These are phyloP conservation scores for Boechera divaricarpa DNA, from an alignment of 345 rosid genomes.

Conservation along the genomic window DNA sequence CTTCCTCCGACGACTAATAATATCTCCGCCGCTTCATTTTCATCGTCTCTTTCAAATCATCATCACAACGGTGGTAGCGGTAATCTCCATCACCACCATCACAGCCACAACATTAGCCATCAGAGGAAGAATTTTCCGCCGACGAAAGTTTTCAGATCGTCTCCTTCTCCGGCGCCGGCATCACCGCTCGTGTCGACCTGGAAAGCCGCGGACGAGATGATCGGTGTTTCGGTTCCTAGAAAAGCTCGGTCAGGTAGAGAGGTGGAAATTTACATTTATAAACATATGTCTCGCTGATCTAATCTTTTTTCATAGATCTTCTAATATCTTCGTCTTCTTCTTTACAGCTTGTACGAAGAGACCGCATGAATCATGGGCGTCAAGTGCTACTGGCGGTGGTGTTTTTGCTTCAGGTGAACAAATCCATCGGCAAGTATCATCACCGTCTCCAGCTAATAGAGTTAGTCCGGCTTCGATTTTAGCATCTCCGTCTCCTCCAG, in stretches of 20 bases:
- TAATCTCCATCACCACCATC: constrained; percentile 42
- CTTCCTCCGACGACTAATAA: constrained; percentile 65
- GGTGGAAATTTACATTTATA: constrained; percentile 59
- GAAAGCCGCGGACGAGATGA: constrained; percentile 95
- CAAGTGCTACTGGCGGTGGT: constrained; percentile 54
- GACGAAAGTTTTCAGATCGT: constrained; percentile 58
- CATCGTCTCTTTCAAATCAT: constrained; percentile 61
- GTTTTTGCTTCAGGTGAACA: constrained; percentile 64
- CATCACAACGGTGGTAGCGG: constrained; percentile 44
- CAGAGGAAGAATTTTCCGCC: constrained; percentile 73
- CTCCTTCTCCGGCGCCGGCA: constrained; percentile 53
- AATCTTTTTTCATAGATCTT: constrained; percentile 27
- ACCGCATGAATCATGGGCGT: constrained; percentile 86
- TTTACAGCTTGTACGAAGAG: constrained; percentile 83
- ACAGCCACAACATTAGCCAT: constrained; percentile 4
- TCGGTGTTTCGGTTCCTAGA: constrained; percentile 95
- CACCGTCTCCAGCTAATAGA: constrained; percentile 77
- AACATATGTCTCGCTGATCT: constrained; percentile 11
- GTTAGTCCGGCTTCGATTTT: constrained; percentile 54
- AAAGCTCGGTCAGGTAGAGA: constrained; percentile 99
- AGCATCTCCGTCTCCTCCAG: constrained; percentile 69
- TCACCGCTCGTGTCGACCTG: constrained; percentile 49
- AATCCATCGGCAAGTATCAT: constrained; percentile 76
- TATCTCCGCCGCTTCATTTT: constrained; percentile 60
- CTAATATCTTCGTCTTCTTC: constrained; percentile 19